These are phyloP conservation scores for Stentor roeselii DNA, from an alignment of 73 alveolate species.

Conservation along the genomic window DNA sequence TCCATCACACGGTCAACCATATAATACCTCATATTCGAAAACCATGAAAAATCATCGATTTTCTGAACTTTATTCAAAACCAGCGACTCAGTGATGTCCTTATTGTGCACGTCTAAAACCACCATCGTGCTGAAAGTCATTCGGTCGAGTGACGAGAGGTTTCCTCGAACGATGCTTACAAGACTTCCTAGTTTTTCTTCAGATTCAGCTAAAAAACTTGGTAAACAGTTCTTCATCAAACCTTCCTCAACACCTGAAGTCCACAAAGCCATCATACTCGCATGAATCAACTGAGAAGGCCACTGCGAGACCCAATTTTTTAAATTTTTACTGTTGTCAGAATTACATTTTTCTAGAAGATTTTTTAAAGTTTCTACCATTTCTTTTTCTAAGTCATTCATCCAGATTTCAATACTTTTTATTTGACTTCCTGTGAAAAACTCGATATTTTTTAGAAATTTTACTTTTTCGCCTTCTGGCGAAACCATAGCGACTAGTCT, in stretches of 20 bases:
- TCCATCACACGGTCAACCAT: slow-evolving; percentile 53
- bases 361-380: slow-evolving; percentile 56
- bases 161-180: slow-evolving; percentile 47
- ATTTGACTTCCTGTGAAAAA: slow-evolving; percentile 68
- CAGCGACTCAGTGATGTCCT: slow-evolving; percentile 66
- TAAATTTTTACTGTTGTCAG: slow-evolving; percentile 45
- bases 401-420: slow-evolving; percentile 70
- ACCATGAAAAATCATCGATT: slow-evolving; percentile 74
- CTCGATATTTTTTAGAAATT: slow-evolving; percentile 51
- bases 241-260: slow-evolving; percentile 50
- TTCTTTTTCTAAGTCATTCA: slow-evolving; percentile 49
- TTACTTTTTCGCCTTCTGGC: slow-evolving; percentile 71
- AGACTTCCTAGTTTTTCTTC: slow-evolving; percentile 38
- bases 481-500: slow-evolving; percentile 49
- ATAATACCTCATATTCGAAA: slow-evolving; percentile 72
- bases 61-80: slow-evolving; percentile 41
- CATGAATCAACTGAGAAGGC: slow-evolving; percentile 63
- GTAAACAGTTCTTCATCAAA: slow-evolving; percentile 20
- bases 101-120: slow-evolving; percentile 75
- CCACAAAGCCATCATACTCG: slow-evolving; percentile 47
- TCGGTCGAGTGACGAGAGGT: not conserved
- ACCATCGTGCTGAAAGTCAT: slow-evolving; percentile 70
- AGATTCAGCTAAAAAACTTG: slow-evolving; percentile 30
- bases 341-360: slow-evolving; percentile 29
- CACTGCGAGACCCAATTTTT: slow-evolving; percentile 63